Conservation (phyloP, 179 eudicot species). For the Beta macrorhiza region DNA sequence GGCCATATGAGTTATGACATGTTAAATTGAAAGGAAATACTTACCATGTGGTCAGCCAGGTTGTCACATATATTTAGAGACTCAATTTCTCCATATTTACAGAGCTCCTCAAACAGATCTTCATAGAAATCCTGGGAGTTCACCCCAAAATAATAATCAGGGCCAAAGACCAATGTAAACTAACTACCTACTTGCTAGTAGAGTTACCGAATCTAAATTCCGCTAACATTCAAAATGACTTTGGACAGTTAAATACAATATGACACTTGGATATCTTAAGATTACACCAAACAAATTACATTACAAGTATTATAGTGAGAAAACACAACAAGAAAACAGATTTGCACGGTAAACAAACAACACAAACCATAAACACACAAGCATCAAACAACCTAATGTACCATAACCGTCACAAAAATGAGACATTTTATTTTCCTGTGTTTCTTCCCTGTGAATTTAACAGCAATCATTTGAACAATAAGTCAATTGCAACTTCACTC, state of each 20-base stretch:
- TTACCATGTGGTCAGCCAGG: conserved; percentile 77
- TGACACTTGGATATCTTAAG: neutral
- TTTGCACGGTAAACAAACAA: neutral
- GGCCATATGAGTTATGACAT: neutral
- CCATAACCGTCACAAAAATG: neutral
- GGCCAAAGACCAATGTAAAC: neutral
- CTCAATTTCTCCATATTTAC: conserved; percentile 76
- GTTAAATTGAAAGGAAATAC: neutral
- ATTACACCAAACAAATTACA: neutral
- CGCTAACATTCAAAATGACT: neutral
- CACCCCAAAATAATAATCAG: neutral
- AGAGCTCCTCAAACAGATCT: conserved; percentile 71
- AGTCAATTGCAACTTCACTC: neutral
- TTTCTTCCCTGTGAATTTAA: neutral
- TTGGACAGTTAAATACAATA: neutral
- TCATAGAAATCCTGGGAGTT: conserved; percentile 61
- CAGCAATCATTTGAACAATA: neutral
- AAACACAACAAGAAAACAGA: neutral
- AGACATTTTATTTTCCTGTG: neutral
- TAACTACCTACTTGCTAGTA: neutral
- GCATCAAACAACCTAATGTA: neutral
- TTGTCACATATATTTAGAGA: conserved; percentile 79
- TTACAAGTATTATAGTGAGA: neutral
- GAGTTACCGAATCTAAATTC: neutral
- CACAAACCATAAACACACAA: neutral